phyloP scores from a whole-genome alignment of 2,329 filamentous ascomycete genomes.

The Fusarium transvaalense region DNA sequence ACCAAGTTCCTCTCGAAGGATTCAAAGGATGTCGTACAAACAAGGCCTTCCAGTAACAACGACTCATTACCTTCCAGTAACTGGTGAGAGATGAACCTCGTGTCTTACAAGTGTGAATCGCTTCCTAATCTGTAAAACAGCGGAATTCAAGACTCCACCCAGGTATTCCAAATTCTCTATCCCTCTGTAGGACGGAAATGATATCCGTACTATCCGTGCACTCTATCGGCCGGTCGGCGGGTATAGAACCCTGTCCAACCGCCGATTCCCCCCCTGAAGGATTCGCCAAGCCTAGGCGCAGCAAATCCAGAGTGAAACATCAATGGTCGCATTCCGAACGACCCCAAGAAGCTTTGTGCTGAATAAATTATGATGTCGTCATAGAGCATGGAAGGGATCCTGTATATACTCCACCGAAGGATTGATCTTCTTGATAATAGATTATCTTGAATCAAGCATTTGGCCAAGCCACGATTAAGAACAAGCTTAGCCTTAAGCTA shows the following conservation, averaged over 20 bases:
- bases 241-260: background rate
- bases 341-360: background rate
- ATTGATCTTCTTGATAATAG: background rate
- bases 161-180: background rate
- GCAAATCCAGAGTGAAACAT: background rate
- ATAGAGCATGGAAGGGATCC: background rate
- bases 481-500: background rate
- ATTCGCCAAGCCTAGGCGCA: background rate
- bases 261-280: background rate
- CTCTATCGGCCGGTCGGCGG: background rate
- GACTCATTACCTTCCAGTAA: background rate
- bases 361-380: background rate
- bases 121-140: background rate
- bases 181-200: background rate
- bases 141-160: background rate
- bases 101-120: background rate
- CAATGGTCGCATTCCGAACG: background rate
- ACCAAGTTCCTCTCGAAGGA: background rate
- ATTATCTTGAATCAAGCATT: background rate
- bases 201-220: background rate
- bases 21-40: background rate
- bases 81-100: background rate
- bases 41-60: background rate
- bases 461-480: background rate
- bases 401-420: background rate